Conservation (phyloP, 73 alveolate genomes). For the Symbiodinium pilosum region DNA sequence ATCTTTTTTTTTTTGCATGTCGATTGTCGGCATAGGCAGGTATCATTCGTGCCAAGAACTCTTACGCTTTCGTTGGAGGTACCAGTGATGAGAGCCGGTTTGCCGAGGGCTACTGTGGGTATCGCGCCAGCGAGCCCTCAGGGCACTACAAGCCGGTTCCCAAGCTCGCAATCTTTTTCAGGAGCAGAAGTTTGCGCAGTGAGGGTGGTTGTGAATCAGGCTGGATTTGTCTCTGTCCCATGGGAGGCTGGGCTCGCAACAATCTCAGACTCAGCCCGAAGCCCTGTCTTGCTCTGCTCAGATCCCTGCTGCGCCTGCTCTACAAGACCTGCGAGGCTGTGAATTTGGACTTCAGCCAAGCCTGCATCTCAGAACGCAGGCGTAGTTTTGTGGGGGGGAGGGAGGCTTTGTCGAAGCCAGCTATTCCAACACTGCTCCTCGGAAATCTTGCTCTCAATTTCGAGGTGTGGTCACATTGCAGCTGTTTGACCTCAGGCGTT, state of each 20-base stretch:
- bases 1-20: too few relatives aligned
- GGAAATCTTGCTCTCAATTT: too few relatives aligned
- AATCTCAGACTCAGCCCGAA: too few relatives aligned
- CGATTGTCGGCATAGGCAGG: too few relatives aligned
- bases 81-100: conserved; percentile 4
- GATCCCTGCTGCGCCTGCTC: conserved; percentile 64
- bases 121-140: conserved; percentile 50
- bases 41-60: too few relatives aligned
- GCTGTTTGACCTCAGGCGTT: neutral
- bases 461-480: too few relatives aligned
- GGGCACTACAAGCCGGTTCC: conserved; percentile 48
- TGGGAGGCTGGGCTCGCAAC: neutral
- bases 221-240: neutral
- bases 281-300: neutral
- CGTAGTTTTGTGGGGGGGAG: too few relatives aligned
- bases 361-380: neutral
- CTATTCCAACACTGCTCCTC: neutral
- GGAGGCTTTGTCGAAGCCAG: neutral
- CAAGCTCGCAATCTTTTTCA: neutral
- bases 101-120: neutral
- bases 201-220: too few relatives aligned
- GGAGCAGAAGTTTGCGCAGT: too few relatives aligned
- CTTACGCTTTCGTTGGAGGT: neutral
- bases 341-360: conserved; percentile 45
- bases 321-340: conserved; percentile 75